These are phyloP conservation scores for Coelastrella sp. DNA, from an alignment of 139 green algal species.

Conservation along the genomic window DNA sequence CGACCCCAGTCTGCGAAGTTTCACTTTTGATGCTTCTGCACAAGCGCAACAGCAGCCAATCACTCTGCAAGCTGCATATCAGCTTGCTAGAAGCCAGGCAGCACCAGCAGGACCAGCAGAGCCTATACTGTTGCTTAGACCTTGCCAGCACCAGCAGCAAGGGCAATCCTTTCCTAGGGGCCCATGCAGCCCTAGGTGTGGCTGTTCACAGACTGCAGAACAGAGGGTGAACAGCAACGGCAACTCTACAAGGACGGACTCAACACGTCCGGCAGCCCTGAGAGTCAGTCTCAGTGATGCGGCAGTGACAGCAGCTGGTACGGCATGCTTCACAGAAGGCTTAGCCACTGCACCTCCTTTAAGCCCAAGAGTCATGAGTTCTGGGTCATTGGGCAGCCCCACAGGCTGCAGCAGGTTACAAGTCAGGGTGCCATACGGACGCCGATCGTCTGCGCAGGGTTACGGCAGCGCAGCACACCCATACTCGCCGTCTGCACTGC, in stretches of 20 bases:
- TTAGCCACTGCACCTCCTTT: not conserved
- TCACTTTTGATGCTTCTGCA: not conserved
- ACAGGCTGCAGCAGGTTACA: not conserved
- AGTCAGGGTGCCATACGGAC: not conserved
- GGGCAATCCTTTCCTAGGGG: not conserved
- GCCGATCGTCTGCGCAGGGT: not conserved
- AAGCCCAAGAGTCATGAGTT: not conserved
- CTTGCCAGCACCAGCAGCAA: too few species aligned
- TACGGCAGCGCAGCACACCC: not conserved
- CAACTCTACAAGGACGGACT: not conserved
- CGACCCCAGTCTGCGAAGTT: not conserved
- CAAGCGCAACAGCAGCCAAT: not conserved
- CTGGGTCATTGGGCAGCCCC: not conserved
- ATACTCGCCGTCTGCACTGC: not conserved
- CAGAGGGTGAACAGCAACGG: not conserved
- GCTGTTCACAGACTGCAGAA: not conserved
- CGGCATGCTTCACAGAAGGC: not conserved
- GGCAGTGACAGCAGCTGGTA: not conserved
- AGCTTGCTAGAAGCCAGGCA: not conserved
- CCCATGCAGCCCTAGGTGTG: not conserved
- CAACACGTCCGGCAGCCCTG: not conserved
- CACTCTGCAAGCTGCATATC: conserved; percentile 22
- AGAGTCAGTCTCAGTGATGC: not conserved
- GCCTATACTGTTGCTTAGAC: not conserved
- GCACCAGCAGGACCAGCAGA: not conserved